Percentiles rank a stretch among this genome's conserved stretches.
These are phyloP conservation scores for Pseudocercospora macadamiae DNA, from an alignment of 2,329 filamentous ascomycete species.

Conservation along the genomic window DNA sequence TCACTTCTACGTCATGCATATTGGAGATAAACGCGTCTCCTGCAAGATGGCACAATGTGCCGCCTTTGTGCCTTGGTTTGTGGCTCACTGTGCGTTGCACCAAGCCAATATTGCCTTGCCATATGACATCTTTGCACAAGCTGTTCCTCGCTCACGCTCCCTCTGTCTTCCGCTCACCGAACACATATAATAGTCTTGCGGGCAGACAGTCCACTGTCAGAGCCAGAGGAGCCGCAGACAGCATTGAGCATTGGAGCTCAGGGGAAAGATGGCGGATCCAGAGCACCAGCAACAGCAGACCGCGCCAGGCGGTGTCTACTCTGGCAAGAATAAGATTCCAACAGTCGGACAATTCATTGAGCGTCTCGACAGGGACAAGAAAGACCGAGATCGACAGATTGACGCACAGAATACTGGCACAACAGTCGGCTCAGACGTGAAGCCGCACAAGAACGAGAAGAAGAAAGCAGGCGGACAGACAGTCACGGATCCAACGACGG, in stretches of 20 bases:
- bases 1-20: not conserved
- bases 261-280: constrained; percentile 4
- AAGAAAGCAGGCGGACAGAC: constrained; percentile 55
- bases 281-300: constrained; percentile 17
- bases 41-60: constrained; percentile 5
- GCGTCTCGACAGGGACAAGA: constrained; percentile 77
- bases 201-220: not conserved
- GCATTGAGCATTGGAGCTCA: not conserved
- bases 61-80: not conserved
- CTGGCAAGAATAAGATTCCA: constrained; percentile 79
- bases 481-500: constrained; percentile 88
- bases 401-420: constrained; percentile 54
- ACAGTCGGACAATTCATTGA: constrained; percentile 85
- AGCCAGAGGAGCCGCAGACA: not conserved
- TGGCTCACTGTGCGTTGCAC: not conserved
- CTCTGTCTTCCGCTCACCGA: not conserved
- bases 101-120: not conserved
- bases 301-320: constrained; percentile 69
- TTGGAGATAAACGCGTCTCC: too few relatives aligned
- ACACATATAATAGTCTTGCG: not conserved
- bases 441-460: constrained; percentile 53
- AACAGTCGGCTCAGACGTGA: constrained; percentile 40
- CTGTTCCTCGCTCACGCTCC: not conserved
- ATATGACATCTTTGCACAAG: not conserved
- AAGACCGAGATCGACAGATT: constrained; percentile 70